Evolutionary conservation across 768 basidiomycete genomes (phyloP).

Genomic region (Sarcomyxa edulis): DNA sequence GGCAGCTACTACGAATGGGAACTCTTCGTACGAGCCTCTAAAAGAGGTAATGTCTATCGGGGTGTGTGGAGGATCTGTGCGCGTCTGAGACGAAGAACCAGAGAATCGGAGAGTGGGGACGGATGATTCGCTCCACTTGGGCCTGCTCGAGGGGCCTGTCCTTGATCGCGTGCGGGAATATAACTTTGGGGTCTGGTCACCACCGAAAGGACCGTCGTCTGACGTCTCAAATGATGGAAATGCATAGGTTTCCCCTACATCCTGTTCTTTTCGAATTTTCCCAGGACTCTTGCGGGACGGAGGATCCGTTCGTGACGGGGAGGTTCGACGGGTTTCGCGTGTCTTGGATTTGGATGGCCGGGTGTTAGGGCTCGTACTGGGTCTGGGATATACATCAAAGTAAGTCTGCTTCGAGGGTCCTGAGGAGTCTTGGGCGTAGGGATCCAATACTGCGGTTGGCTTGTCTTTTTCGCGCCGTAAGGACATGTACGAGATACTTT

Average conservation of each 20-base stretch:
- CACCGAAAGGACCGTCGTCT: constrained; percentile 16
- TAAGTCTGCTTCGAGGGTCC: constrained; percentile 30
- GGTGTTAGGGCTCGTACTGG: constrained; percentile 27
- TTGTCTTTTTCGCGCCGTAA: constrained; percentile 46
- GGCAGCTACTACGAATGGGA: constrained; percentile 69
- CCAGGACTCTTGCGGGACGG: constrained; percentile 7
- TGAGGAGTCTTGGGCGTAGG: constrained; percentile 16
- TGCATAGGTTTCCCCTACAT: constrained; percentile 19
- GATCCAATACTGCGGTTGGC: constrained; percentile 16
- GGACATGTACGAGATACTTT: constrained; percentile 55
- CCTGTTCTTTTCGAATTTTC: constrained; percentile 2
- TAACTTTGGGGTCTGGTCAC: constrained; percentile 16
- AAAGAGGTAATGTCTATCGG: constrained; percentile 45
- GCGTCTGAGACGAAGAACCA: constrained; percentile 58
- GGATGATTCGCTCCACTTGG: constrained; percentile 36
- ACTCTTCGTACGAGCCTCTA: constrained; percentile 40
- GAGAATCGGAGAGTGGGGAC: constrained; percentile 58
- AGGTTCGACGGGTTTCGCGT: constrained; percentile 14
- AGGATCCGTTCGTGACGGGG: constrained; percentile 17
- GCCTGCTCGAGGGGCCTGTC: constrained; percentile 50
- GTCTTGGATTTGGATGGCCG: constrained; percentile 27
- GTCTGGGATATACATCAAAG: constrained; percentile 42
- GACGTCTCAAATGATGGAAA: constrained; percentile 36
- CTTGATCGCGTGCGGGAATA: constrained; percentile 47
- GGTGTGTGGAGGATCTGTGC: constrained; percentile 69